Evolutionary conservation across 2,329 filamentous ascomycete genomes (phyloP).

Genomic region (Lecanicillium sp.): DNA sequence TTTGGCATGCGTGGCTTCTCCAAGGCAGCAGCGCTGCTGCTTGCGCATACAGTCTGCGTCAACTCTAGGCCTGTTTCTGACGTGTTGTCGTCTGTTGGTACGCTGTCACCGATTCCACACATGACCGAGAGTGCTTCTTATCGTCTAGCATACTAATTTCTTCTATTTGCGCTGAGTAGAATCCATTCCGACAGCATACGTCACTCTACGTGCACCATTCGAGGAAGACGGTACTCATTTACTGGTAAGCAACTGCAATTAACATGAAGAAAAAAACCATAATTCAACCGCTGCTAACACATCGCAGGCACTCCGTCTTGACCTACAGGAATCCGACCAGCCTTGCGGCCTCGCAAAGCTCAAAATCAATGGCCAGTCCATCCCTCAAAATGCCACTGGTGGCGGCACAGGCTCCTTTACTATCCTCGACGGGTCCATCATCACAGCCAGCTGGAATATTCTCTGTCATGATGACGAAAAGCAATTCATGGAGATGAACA

Average conservation of each 20-base stretch:
- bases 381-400: constrained; percentile 30
- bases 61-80: constrained; percentile 1
- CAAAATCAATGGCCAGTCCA: constrained; percentile 34
- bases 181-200: constrained; percentile 14
- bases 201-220: constrained; percentile 16
- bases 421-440: constrained; percentile 25
- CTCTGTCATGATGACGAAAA: constrained; percentile 33
- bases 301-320: constrained; percentile 30
- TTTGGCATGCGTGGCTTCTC: constrained; percentile 18
- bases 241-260: constrained; percentile 13
- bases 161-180: constrained; percentile 8
- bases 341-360: constrained; percentile 38
- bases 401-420: constrained; percentile 32
- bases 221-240: constrained; percentile 11
- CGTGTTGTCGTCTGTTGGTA: constrained; percentile 10
- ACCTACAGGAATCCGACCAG: constrained; percentile 34
- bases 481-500: constrained; percentile 35
- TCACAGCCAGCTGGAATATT: constrained; percentile 38
- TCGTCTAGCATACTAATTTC: neutral
- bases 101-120: constrained; percentile 13
- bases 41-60: constrained; percentile 10
- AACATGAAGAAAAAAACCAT: neutral
- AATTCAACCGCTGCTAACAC: constrained; percentile 6
- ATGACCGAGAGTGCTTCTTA: constrained; percentile 4
- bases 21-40: constrained; percentile 19